Evolutionary conservation across 2,329 filamentous ascomycete species (phyloP), one percentile per base, ranked within the genome.

Genomic region (Davidsoniella virescens): DNA sequence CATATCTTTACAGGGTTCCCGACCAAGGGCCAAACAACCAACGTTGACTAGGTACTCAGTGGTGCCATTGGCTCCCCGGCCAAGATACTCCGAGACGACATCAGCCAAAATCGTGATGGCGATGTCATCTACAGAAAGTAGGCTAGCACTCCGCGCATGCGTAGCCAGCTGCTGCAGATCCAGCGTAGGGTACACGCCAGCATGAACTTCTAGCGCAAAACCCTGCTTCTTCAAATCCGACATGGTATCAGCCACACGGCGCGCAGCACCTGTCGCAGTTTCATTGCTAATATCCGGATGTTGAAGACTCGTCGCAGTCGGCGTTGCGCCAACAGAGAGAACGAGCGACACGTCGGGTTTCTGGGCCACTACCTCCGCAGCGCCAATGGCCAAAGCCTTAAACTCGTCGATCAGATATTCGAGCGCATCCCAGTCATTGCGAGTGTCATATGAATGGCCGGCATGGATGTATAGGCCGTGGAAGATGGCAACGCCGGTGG

Each of bases 111-210:
- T 70, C 0, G 74, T 78, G 29, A 87, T 64, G 1, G 75, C 83
- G 26, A 90, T 70, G 56, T 80, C 74, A 2, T 69, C 62, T 55
- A 70, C 69, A 12, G 68, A 70, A 6, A 76, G 65, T 5, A 57
- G 62, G 18, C 59, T 59, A 10, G 59, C 55, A 54, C 68, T 57
- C 47, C 65, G 60, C 3, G 82, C 79, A 57, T 81, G 76, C 0
- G 84, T 85, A 1, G 83, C 78, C 2, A 90, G 68, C 62, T 92
- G 85, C 61, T 92, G 85, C 57, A 88, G 69, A 61, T 92, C 85
- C 7, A 90, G 72, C 2, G 79, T 69, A 0, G 84, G 77, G 60
- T 88, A 90, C 2, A 85, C 81, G 26, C 83, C 84, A 0, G 84
- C 83, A 60, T 88, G 84, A 2, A 87, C 67, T 60, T 87, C 84